Evolutionary conservation across 345 rosid genomes (phyloP), one percentile per base, ranked within the genome.

Genomic region (Brassica incana): DNA sequence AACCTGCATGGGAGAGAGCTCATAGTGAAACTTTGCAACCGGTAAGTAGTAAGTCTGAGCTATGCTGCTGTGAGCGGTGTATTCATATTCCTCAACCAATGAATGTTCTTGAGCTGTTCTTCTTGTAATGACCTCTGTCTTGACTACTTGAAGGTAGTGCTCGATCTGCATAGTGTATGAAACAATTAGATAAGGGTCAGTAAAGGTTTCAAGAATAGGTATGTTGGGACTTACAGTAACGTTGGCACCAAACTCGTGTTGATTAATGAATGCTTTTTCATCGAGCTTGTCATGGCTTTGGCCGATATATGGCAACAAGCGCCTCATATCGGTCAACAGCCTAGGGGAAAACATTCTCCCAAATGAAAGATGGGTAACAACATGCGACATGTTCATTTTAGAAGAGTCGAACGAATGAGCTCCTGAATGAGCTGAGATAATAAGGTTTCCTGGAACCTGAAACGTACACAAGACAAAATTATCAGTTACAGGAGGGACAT

Each of bases 1-100:
- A 64, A 93, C 99, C 98, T 95, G 99, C 99, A 95, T 95, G 32
- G 99, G 99, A 67, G 99, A 95, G 84, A 89, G 95, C 90, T 93
- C 99, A 63, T 87, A 88, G 85, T 90, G 98, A 77, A 95, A 91
- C 79, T 93, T 93, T 23, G 91, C 89, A 9, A 84, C 92, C 1
- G 99, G 99, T 72, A 91, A 81, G 80, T 91, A 67, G 40, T 87
- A 30, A 78, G 85, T 89, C 76, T 93, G 90, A 25, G 84, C 87
- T 84, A 91, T 78, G 69, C 97, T 95, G 77, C 99, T 95, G 82
- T 93, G 98, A 8, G 98, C 97, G 1, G 98, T 95, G 86, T 90
- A 95, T 84, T 93, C 98, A 1, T 93, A 93, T 85, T 92, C 97
- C 84, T 92, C 94, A 0, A 93, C 40, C 73, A 95, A 56, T 77